Evolutionary conservation across 345 rosid genomes (phyloP), one percentile per base, ranked within the genome.

Genomic region (Garcia nutans): DNA sequence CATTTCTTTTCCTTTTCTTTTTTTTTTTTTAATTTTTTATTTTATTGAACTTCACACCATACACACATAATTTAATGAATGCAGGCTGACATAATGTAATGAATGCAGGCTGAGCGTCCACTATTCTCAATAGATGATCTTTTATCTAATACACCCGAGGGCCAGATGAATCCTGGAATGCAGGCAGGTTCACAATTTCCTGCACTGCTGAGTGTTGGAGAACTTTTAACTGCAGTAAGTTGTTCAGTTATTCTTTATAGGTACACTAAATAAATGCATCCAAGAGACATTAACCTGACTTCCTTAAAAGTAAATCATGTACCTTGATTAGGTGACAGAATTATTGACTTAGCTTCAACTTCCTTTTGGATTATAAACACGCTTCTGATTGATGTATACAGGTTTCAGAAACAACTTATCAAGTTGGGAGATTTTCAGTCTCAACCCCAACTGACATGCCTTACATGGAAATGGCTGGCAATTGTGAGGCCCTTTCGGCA

Each of bases 381-480:
- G 12, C 63, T 41, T 64, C 47, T 55, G 41, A 57, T 28, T 47
- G 17, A 56, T 65, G 15, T 60, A 20, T 59, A 56, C 85, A 89
- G 92, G 84, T 86, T 62, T 84, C 89, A 47, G 87, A 88, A 86
- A 84, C 90, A 70, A 80, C 87, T 63, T 64, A 80, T 79, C 86
- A 89, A 75, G 82, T 87, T 65, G 92, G 88, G 69, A 87, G 92
- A 79, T 76, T 77, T 64, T 89, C 92, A 65, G 84, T 82, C 72
- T 85, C 91, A 61, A 65, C 82, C 54, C 86, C 89, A 17, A 82
- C 85, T 72, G 85, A 86, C 83, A 80, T 88, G 87, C 87, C 93
- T 58, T 88, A 88, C 66, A 78, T 79, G 56, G 89, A 91, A 75
- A 89, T 91, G 90, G 93, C 92, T 33, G 89, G 89, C 62, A 88